Conservation (phyloP, 768 basidiomycete genomes). For the Phallus indusiatus region DNA sequence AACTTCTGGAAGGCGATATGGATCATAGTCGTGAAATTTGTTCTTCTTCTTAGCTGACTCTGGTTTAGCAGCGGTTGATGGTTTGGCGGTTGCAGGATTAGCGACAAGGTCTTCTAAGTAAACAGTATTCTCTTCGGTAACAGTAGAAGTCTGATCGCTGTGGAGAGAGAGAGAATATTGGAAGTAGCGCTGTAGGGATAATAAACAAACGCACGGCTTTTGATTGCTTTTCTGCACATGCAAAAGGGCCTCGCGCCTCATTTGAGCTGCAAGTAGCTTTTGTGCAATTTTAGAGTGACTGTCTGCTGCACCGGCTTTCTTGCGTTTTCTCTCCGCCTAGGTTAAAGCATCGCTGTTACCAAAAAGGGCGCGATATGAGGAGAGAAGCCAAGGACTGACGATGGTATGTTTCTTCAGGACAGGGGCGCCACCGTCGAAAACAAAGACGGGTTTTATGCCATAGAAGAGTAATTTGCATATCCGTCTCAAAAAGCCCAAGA, state of each 20-base stretch:
- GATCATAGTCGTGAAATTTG: constrained; percentile 73
- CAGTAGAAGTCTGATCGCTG: constrained; percentile 27
- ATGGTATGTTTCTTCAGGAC: constrained; percentile 82
- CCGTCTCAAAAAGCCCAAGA: constrained; percentile 81
- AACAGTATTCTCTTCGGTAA: constrained; percentile 62
- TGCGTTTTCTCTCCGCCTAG: constrained; percentile 79
- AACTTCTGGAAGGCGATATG: constrained; percentile 85
- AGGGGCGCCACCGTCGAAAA: constrained; percentile 97
- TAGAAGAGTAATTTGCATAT: constrained; percentile 94
- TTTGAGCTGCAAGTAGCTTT: constrained; percentile 83
- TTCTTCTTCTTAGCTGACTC: constrained; percentile 46
- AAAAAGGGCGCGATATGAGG: too few species aligned
- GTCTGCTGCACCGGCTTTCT: constrained; percentile 83
- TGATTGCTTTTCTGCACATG: constrained; percentile 37
- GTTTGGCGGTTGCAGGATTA: constrained; percentile 39
- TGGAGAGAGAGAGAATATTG: background rate
- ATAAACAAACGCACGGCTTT: background rate
- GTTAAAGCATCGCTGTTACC: constrained; percentile 10
- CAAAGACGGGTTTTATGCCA: constrained; percentile 97
- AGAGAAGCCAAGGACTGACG: constrained; percentile 34
- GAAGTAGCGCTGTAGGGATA: background rate
- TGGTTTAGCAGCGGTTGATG: constrained; percentile 30
- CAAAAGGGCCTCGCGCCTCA: constrained; percentile 81
- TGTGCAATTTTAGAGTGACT: constrained; percentile 86
- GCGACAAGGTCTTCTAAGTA: constrained; percentile 82